A percentile compares a stretch with the other conserved stretches of the same genome.
Evolutionary conservation across 305 asterid species (phyloP).

Genomic region (Fraxinus paxiana): DNA sequence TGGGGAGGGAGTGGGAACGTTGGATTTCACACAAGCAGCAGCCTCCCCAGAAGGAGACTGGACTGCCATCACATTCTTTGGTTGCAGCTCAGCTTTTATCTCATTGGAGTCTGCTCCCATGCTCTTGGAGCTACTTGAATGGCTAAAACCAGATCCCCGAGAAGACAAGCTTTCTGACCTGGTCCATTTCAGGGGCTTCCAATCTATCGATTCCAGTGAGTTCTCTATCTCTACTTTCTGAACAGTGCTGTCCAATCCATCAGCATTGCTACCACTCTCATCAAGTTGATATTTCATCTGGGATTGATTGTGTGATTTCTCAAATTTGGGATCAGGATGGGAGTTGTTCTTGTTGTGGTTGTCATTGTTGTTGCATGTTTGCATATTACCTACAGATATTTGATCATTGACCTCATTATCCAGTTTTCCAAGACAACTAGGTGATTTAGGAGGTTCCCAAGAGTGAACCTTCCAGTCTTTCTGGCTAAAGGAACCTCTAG

Average conservation of each 20-base stretch:
- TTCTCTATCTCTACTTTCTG: constrained; percentile 62
- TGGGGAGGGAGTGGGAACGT: constrained; percentile 45
- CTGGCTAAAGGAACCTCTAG: constrained; percentile 22
- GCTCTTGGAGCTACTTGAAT: constrained; percentile 70
- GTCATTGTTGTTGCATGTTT: constrained; percentile 27
- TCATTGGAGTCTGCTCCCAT: constrained; percentile 58
- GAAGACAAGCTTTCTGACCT: constrained; percentile 80
- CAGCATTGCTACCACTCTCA: constrained; percentile 35
- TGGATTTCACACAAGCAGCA: constrained; percentile 40
- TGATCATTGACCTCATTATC: constrained; percentile 40
- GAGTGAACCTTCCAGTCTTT: constrained; percentile 30
- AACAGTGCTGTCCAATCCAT: constrained; percentile 30
- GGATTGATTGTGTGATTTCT: constrained; percentile 38
- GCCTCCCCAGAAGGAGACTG: constrained; percentile 46
- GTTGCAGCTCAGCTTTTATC: constrained; percentile 50
- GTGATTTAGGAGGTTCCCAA: constrained; percentile 30
- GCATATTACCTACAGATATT: constrained; percentile 53
- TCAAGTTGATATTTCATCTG: constrained; percentile 48
- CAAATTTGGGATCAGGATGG: constrained; percentile 42
- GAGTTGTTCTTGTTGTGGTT: constrained; percentile 15
- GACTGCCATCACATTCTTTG: constrained; percentile 42
- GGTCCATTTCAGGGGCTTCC: constrained; percentile 79
- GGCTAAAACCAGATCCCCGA: constrained; percentile 72
- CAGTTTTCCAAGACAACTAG: constrained; percentile 54
- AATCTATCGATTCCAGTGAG: constrained; percentile 52